Evolutionary conservation across 345 rosid species (phyloP), one percentile per base, ranked within the genome.

Genomic region (Heritiera fomes): DNA sequence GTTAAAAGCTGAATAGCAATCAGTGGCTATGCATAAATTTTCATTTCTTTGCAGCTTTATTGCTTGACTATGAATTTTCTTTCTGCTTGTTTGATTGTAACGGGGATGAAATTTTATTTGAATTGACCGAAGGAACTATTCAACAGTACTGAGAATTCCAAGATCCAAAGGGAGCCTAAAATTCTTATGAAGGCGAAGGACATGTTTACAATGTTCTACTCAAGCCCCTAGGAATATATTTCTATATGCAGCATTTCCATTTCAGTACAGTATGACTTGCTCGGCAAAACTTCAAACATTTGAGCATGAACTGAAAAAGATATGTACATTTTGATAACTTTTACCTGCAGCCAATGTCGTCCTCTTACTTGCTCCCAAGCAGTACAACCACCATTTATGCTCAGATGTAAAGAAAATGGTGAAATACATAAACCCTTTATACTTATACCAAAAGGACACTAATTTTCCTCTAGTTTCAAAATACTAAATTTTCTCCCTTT

Each of bases 301-400:
- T 68, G 30, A 66, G 71, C 73, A 68, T 45, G 55, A 68, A 68
- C 53, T 68, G 73, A 34, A 46, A 11, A 23, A 68, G 9, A 64
- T 46, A 6, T 69, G 53, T 12, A 23, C 53, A 47, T 12, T 49
- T 71, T 13, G 23, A 30, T 7, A 49, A 49, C 13, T 71, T 71
- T 49, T 71, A 71, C 59, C 59, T 15, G 20, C 74, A 49, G 6
- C 74, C 59, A 71, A 49, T 71, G 58, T 7, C 6, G 59, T 49
- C 74, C 43, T 71, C 74, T 71, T 71, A 71, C 74, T 14, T 59
- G 74, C 43, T 71, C 59, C 74, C 74, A 71, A 49, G 43, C 74
- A 49, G 74, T 71, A 49, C 49, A 71, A 71, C 74, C 74, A 7
- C 59, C 74, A 7, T 71, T 71, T 71, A 49, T 49, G 74, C 41